Base-by-base conservation (phyloP, 768 basidiomycete genomes). In the Boletus sensibilis region DNA sequence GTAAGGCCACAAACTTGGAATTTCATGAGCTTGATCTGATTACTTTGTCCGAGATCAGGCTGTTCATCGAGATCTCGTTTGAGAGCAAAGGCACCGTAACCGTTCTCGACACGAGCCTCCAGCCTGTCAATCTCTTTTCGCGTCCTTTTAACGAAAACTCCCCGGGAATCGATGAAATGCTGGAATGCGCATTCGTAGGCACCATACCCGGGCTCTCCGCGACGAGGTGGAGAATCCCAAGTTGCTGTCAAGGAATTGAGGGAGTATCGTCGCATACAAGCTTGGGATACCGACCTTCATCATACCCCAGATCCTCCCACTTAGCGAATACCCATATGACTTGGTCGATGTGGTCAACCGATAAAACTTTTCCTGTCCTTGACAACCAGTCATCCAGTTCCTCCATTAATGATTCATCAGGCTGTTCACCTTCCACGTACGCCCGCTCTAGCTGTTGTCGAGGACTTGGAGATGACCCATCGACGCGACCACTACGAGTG, bases 271-370 rank as follows among this genome's bases (percentile, higher is more conserved):
- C 9, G 38, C 7, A 31, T 38, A 39, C 18, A 37, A 50, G 12
- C 38, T 23, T 37, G 25, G 42, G 40, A 46, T 55, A 68, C 82
- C 51, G 55, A 92, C 95, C 86, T 78, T 94, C 89, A 21, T 96
- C 90, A 58, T 98, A 97, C n/a, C 89, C 86, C 27, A 98, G 77
- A 59, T 94, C 94, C 42, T 85, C 79, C 96, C 96, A 98, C 70
- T 98, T 99, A 62, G 93, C 78, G 68, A 94, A 94, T 13, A 82
- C 84, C 87, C 90, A 94, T 20, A 85, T 78, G 34, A 96, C 83
- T 48, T 81, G 71, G 38, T 82, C 75, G 29, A 86, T 79, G 62
- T 88, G 78, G 5, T 82, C 72, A 31, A 72, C 69, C 51, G 35
- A 76, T 70, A 51, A 71, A 76, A 20, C 76, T 67, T 38, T 64